These are phyloP conservation scores for Elsinoe perseae DNA, from an alignment of 2,329 filamentous ascomycete genomes.

Conservation along the genomic window DNA sequence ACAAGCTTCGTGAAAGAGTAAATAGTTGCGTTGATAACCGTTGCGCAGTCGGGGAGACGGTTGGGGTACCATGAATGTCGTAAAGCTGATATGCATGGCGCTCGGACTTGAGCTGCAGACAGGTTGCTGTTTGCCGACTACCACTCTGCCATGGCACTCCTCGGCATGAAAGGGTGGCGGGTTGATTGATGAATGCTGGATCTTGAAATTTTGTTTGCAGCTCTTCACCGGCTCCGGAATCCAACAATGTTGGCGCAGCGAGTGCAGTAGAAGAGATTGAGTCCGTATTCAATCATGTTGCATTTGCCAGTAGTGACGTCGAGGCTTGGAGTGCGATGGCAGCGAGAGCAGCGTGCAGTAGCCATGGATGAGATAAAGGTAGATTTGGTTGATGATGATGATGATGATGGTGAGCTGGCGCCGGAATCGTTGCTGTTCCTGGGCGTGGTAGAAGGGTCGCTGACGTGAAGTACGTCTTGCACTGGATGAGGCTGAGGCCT, in stretches of 20 bases:
- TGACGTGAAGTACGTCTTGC: slow-evolving; percentile 29
- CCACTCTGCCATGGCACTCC: background rate
- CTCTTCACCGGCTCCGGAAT: slow-evolving; percentile 23
- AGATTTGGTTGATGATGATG: background rate
- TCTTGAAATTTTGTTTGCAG: background rate
- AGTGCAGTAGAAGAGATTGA: slow-evolving; percentile 33
- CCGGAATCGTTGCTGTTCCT: background rate
- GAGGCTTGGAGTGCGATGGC: slow-evolving; percentile 29
- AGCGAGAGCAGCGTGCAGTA: slow-evolving; percentile 30
- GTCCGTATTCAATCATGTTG: slow-evolving; percentile 32
- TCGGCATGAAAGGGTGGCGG: background rate
- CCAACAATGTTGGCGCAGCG: slow-evolving; percentile 32
- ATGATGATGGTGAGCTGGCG: background rate
- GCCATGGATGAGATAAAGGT: slow-evolving; percentile 16
- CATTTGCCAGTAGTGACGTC: slow-evolving; percentile 28
- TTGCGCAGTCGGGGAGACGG: background rate
- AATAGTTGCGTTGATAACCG: background rate
- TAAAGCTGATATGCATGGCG: background rate
- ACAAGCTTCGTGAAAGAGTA: background rate
- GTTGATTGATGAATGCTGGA: background rate
- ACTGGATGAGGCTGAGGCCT: slow-evolving; percentile 28
- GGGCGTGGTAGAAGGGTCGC: slow-evolving; percentile 23
- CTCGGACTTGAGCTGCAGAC: background rate
- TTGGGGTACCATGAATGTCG: background rate
- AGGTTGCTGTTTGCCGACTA: background rate